phyloP scores from a whole-genome alignment of 495 filamentous ascomycete genomes.

The Aspergillus olivimuriae region DNA sequence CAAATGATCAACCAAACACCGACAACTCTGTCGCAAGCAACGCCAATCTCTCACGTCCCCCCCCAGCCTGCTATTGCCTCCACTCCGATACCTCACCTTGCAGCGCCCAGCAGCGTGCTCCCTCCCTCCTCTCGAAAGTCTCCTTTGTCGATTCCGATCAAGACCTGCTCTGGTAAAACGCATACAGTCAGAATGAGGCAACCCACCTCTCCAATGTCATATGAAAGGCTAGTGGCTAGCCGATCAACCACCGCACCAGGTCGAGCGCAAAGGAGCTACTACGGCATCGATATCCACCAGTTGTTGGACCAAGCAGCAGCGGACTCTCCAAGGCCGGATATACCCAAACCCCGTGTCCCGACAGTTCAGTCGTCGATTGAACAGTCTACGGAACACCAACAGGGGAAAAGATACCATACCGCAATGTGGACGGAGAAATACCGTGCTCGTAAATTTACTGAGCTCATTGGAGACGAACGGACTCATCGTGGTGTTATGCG shows the following conservation, averaged over 20 bases:
- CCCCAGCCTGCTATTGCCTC: no score
- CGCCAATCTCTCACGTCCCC: no score
- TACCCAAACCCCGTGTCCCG: conserved; percentile 9
- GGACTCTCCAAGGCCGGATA: conserved; percentile 35
- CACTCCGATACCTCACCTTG: no score
- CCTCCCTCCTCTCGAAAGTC: conserved; percentile 9
- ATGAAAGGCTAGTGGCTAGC: conserved; percentile 61
- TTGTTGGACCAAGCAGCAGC: conserved; percentile 64
- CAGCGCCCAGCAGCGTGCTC: no score
- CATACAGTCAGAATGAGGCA: conserved; percentile 50
- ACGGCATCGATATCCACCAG: conserved; percentile 83
- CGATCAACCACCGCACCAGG: conserved; percentile 63
- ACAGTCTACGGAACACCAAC: conserved; percentile 26
- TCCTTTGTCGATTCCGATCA: conserved; percentile 39
- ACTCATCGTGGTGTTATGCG: conserved; percentile 87
- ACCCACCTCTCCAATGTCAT: conserved; percentile 44
- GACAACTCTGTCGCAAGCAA: conserved; percentile 5
- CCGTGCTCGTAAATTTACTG: conserved; percentile 83
- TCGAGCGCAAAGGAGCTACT: conserved; percentile 75
- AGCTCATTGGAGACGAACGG: conserved; percentile 88
- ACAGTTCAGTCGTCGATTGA: conserved; percentile 33
- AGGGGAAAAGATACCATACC: conserved; percentile 31
- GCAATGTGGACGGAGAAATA: conserved; percentile 86
- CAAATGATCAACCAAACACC: conserved; percentile 17
- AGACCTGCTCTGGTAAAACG: conserved; percentile 60